Conservation (phyloP, 495 filamentous ascomycete genomes). For the Aspergillus campestris region DNA sequence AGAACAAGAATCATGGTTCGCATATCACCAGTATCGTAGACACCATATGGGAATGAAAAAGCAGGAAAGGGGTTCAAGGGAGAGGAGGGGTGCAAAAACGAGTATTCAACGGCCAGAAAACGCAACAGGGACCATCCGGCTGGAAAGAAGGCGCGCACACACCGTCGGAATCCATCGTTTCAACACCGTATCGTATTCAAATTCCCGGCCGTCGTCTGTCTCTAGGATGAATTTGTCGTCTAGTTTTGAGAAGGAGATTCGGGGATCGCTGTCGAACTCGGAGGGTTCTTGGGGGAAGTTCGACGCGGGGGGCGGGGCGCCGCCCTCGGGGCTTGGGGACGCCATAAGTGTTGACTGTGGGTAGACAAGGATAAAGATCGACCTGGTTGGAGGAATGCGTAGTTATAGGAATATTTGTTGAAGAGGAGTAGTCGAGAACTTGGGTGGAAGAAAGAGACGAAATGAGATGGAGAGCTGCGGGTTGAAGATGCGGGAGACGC, state of each 20-base stretch:
- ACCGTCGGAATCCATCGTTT: conserved; percentile 76
- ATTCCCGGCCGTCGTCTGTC: conserved; percentile 77
- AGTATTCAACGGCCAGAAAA: conserved; percentile 6
- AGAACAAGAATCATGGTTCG: conserved; percentile 5
- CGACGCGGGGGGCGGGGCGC: conserved; percentile 9
- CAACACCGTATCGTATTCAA: conserved; percentile 62
- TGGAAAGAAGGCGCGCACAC: conserved; percentile 21
- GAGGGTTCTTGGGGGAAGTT: conserved; percentile 61
- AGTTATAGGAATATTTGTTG: not conserved
- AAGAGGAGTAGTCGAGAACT: not conserved
- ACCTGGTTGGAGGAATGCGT: not conserved
- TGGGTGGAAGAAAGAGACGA: not conserved
- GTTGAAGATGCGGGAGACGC: not conserved
- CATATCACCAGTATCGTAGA: not conserved
- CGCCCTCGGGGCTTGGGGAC: conserved; percentile 15
- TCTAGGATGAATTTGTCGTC: conserved; percentile 78
- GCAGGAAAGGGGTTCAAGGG: not conserved
- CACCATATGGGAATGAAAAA: not conserved
- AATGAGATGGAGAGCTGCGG: not conserved
- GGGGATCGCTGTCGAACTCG: conserved; percentile 73
- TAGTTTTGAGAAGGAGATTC: conserved; percentile 76
- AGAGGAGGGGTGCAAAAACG: no score
- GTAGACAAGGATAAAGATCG: not conserved
- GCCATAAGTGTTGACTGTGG: conserved; percentile 11
- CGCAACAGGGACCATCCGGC: conserved; percentile 8